These are phyloP conservation scores for Taiozyma sp. DNA, from an alignment of 1,139 yeast species.

Conservation along the genomic window DNA sequence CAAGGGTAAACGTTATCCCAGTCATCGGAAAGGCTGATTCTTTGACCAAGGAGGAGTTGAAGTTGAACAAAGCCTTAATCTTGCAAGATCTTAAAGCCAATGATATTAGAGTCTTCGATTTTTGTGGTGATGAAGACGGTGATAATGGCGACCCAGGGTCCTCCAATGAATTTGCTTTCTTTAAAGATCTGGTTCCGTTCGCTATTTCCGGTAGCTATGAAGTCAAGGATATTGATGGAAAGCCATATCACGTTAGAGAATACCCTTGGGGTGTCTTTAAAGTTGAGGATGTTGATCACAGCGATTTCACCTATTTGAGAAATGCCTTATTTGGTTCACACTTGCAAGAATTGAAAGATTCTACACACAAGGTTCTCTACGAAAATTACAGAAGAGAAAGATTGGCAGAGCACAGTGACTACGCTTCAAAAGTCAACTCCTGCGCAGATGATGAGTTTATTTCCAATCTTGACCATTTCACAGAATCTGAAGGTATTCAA, in stretches of 20 bases:
- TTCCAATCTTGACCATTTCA: conserved; percentile 3
- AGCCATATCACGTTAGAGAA: conserved; percentile 31
- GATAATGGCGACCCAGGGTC: conserved; percentile 25
- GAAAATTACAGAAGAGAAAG: conserved; percentile 73
- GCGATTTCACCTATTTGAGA: conserved; percentile 63
- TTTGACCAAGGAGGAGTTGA: conserved; percentile 44
- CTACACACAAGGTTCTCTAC: conserved; percentile 62
- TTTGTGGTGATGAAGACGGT: conserved; percentile 28
- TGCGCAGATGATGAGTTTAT: conserved; percentile 2
- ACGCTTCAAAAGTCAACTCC: not conserved
- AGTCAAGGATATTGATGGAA: conserved; percentile 25
- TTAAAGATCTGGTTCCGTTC: conserved; percentile 42
- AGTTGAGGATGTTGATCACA: conserved; percentile 50
- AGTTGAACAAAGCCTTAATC: conserved; percentile 39
- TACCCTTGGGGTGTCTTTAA: conserved; percentile 42
- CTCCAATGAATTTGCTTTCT: conserved; percentile 12
- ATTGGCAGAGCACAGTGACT: conserved; percentile 29
- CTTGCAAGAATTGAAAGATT: conserved; percentile 68
- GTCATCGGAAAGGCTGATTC: conserved; percentile 55
- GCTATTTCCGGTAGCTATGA: conserved; percentile 42
- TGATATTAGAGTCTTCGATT: conserved; percentile 47
- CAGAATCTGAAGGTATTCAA: not conserved
- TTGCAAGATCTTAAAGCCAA: conserved; percentile 38
- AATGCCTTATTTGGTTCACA: conserved; percentile 73
- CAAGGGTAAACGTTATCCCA: conserved; percentile 53